Conservation (phyloP, 352 stramenopile genomes). For the Phytophthora palmivora region DNA sequence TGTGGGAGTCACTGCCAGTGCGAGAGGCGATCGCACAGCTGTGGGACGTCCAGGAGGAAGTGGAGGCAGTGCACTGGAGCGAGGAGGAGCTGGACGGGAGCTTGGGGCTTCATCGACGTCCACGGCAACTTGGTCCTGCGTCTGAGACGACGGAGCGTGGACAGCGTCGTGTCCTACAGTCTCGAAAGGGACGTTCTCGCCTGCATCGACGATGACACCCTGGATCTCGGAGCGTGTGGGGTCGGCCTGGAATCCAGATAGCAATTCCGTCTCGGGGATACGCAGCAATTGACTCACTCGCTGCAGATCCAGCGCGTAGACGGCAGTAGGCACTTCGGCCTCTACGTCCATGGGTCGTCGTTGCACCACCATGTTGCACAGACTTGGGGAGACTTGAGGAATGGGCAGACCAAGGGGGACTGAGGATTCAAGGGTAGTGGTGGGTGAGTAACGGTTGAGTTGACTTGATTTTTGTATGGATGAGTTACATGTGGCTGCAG, state of each 20-base stretch:
- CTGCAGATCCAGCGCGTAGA: slow-evolving; percentile 65
- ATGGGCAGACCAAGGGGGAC: slow-evolving; percentile 7
- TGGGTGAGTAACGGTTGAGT: slow-evolving; percentile 15
- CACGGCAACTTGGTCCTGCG: slow-evolving; percentile 13
- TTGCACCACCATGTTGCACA: slow-evolving; percentile 50
- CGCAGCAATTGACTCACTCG: slow-evolving; percentile 56
- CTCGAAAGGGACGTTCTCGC: slow-evolving; percentile 79
- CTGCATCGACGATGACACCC: slow-evolving; percentile 78
- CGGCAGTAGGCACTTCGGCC: slow-evolving; percentile 59
- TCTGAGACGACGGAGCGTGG: background rate
- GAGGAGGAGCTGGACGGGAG: slow-evolving; percentile 2
- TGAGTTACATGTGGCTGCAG: background rate
- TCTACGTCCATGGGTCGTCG: slow-evolving; percentile 59
- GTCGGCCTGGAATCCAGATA: slow-evolving; percentile 63
- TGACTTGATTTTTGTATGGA: slow-evolving; percentile 25
- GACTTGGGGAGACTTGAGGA: background rate
- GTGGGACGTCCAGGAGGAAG: slow-evolving; percentile 25
- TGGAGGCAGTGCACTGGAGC: slow-evolving; percentile 25
- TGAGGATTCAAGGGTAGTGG: slow-evolving; percentile 9
- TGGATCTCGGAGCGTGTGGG: slow-evolving; percentile 75
- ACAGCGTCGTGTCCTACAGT: slow-evolving; percentile 55
- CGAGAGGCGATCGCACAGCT: slow-evolving; percentile 19
- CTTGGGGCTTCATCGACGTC: slow-evolving; percentile 13
- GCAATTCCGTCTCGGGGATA: slow-evolving; percentile 59
- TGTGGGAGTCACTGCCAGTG: slow-evolving; percentile 28